A percentile compares a stretch with the other conserved stretches of the same genome.
Evolutionary conservation across 2,329 filamentous ascomycete genomes (phyloP).

Genomic region (Geosmithia putterillii): DNA sequence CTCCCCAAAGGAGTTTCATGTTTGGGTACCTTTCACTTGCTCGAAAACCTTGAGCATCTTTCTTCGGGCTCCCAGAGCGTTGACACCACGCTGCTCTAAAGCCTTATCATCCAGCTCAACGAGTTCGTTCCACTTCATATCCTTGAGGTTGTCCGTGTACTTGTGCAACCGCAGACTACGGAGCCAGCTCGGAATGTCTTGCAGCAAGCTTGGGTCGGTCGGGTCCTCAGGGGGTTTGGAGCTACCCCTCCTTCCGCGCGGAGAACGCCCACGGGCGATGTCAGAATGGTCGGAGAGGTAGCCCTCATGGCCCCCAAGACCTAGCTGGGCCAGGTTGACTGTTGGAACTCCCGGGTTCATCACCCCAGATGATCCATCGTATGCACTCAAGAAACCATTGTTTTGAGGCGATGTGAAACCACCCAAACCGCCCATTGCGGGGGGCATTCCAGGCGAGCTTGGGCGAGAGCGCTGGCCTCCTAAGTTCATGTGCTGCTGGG

Average conservation of each 20-base stretch:
- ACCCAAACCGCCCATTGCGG: slow-evolving; percentile 45
- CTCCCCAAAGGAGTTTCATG: background rate
- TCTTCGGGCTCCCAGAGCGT: slow-evolving; percentile 82
- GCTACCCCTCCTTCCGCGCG: slow-evolving; percentile 81
- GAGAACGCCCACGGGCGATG: slow-evolving; percentile 79
- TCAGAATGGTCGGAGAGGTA: slow-evolving; percentile 93
- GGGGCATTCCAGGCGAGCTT: slow-evolving; percentile 77
- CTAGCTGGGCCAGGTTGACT: slow-evolving; percentile 61
- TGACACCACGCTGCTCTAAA: slow-evolving; percentile 84
- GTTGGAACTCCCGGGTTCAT: slow-evolving; percentile 57
- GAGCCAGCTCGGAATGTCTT: slow-evolving; percentile 94
- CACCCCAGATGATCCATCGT: slow-evolving; percentile 64
- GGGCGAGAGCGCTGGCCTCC: slow-evolving; percentile 70
- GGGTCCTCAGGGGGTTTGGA: slow-evolving; percentile 97
- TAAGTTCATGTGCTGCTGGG: slow-evolving; percentile 49
- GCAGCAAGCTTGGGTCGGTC: slow-evolving; percentile 76
- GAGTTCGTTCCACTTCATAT: slow-evolving; percentile 91
- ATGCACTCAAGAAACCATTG: slow-evolving; percentile 87
- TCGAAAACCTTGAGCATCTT: slow-evolving; percentile 99
- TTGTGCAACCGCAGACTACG: slow-evolving; percentile 92
- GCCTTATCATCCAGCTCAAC: slow-evolving; percentile 88
- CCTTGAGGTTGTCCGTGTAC: slow-evolving; percentile 96
- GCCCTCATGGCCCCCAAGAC: slow-evolving; percentile 60
- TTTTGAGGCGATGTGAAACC: slow-evolving; percentile 81
- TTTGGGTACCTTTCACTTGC: slow-evolving; percentile 62